Evolutionary conservation across 2,329 filamentous ascomycete genomes (phyloP).

Genomic region (Fusarium devonianum): DNA sequence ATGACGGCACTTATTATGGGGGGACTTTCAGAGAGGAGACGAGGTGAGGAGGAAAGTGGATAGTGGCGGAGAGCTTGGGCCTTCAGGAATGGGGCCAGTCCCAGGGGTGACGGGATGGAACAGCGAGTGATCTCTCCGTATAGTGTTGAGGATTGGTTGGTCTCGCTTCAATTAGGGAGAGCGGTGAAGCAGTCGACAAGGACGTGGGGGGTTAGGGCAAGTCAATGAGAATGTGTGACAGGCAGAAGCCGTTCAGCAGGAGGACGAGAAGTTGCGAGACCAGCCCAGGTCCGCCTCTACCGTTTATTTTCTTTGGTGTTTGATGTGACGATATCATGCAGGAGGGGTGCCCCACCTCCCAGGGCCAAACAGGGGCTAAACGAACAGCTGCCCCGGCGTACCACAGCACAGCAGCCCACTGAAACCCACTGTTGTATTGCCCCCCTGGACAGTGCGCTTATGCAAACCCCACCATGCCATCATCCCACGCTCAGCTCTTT

Average conservation of each 20-base stretch:
- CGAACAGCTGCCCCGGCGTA: slow-evolving; percentile 15
- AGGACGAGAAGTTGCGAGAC: slow-evolving; percentile 4
- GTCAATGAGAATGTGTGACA: slow-evolving; percentile 24
- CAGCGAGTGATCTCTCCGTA: slow-evolving; percentile 13
- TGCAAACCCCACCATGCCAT: slow-evolving; percentile 32
- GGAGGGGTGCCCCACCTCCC: slow-evolving; percentile 19
- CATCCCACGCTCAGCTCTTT: slow-evolving; percentile 31
- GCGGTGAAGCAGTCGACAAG: slow-evolving; percentile 20
- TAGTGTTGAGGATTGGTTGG: slow-evolving; percentile 2
- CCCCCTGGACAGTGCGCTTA: neutral
- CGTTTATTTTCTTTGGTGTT: slow-evolving; percentile 7
- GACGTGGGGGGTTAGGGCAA: slow-evolving; percentile 17
- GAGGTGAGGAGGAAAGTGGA: slow-evolving; percentile 23
- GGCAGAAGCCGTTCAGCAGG: slow-evolving; percentile 26
- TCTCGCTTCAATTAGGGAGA: slow-evolving; percentile 22
- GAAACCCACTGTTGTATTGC: slow-evolving; percentile 7
- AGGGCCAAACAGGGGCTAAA: slow-evolving; percentile 13
- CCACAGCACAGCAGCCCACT: slow-evolving; percentile 14
- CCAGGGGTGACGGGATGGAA: slow-evolving; percentile 25
- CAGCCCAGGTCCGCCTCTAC: slow-evolving; percentile 16
- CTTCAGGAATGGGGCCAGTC: slow-evolving; percentile 35
- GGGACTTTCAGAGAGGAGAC: slow-evolving; percentile 20
- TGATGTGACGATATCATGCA: slow-evolving; percentile 31
- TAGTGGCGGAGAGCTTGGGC: slow-evolving; percentile 41
- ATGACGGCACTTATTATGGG: slow-evolving; percentile 36